Conservation (phyloP, 768 basidiomycete species). For the Leccinum obscurum region DNA sequence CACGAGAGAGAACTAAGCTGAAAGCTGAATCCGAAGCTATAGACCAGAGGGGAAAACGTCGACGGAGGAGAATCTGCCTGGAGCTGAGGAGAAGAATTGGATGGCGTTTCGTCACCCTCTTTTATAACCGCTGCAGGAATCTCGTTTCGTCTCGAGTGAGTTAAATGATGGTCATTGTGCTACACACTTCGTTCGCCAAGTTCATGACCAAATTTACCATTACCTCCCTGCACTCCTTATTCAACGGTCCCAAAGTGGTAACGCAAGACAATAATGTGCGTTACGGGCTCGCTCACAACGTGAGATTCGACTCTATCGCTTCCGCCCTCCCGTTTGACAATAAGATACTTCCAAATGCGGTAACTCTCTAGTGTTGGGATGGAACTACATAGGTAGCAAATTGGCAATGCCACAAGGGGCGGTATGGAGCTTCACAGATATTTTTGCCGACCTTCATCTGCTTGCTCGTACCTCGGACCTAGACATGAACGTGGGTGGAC, state of each 20-base stretch:
- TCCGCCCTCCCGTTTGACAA: slow-evolving; percentile 16
- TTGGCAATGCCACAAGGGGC: background rate
- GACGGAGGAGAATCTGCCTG: slow-evolving; percentile 4
- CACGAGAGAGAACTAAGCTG: background rate
- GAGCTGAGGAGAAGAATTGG: slow-evolving; percentile 5
- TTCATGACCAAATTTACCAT: background rate
- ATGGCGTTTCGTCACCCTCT: slow-evolving; percentile 1
- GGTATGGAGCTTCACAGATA: background rate
- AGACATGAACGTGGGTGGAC: background rate
- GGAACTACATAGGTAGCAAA: background rate
- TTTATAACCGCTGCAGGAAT: slow-evolving; percentile 21
- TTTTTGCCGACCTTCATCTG: background rate
- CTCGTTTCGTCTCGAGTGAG: background rate
- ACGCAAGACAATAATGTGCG: slow-evolving; percentile 22
- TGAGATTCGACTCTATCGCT: slow-evolving; percentile 9
- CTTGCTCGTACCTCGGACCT: background rate
- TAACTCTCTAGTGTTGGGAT: slow-evolving; percentile 19
- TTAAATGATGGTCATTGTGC: background rate
- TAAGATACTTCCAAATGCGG: slow-evolving; percentile 20
- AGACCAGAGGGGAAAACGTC: too few relatives aligned
- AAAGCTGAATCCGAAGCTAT: slow-evolving; percentile 1
- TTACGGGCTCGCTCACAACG: background rate
- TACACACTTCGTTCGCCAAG: background rate
- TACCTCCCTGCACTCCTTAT: background rate
- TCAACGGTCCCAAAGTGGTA: slow-evolving; percentile 6